phyloP scores from a whole-genome alignment of 352 stramenopile genomes.

The Phytophthora meadii region DNA sequence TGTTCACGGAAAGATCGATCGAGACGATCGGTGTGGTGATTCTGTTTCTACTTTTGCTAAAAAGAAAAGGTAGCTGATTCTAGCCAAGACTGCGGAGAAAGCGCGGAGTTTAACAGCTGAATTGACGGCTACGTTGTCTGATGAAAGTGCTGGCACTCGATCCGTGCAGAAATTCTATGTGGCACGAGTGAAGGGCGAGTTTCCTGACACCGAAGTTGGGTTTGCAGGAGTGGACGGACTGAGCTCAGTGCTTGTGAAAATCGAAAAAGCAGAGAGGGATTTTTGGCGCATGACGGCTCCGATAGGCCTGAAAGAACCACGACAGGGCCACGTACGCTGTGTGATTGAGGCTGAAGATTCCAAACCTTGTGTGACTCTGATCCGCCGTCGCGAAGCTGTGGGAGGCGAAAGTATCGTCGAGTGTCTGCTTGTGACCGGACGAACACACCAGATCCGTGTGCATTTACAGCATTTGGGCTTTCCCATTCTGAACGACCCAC shows the following conservation, averaged over 20 bases:
- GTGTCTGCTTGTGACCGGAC: slow-evolving; percentile 90
- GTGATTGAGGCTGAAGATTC: slow-evolving; percentile 31
- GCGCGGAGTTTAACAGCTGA: slow-evolving; percentile 51
- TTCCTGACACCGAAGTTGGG: slow-evolving; percentile 33
- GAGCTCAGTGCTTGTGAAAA: slow-evolving; percentile 21
- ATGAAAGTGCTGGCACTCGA: slow-evolving; percentile 20
- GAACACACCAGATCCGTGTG: slow-evolving; percentile 96
- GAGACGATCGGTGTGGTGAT: slow-evolving; percentile 14
- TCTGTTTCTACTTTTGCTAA: no score
- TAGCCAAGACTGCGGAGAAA: slow-evolving; percentile 60
- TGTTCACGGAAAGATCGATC: slow-evolving; percentile 16
- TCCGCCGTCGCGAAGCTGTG: slow-evolving; percentile 39
- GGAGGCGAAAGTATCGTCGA: slow-evolving; percentile 80
- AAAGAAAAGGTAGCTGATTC: slow-evolving; percentile 29
- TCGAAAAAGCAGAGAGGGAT: slow-evolving; percentile 7
- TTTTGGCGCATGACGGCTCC: slow-evolving; percentile 54
- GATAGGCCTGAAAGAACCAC: slow-evolving; percentile 39
- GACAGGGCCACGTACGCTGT: slow-evolving; percentile 32
- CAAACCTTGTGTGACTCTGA: slow-evolving; percentile 53
- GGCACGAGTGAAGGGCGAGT: slow-evolving; percentile 50
- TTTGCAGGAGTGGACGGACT: slow-evolving; percentile 22
- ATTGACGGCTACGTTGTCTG: slow-evolving; percentile 36
- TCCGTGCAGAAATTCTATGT: slow-evolving; percentile 65
- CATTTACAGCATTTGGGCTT: slow-evolving; percentile 90
- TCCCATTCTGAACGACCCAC: slow-evolving; percentile 95